Base-by-base conservation (phyloP, 1,284 basidiomycete species). In the Fistulinella staudtii region DNA sequence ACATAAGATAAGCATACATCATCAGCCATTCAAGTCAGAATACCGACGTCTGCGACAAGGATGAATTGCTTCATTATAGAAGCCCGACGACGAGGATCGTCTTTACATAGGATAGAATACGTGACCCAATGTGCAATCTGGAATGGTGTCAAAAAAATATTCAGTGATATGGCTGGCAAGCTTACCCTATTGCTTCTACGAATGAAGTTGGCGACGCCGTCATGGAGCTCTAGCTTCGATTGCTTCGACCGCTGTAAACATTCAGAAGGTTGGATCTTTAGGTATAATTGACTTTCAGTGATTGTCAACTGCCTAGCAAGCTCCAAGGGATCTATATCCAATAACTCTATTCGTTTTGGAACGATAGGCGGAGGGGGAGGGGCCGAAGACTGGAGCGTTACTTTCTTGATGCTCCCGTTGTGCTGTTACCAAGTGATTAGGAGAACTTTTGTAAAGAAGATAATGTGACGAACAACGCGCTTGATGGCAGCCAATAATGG, bases 301-400 rank as follows among this genome's bases (percentile, higher is more conserved):
- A 90, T 74, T 0, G 89, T 90, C 45, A 92, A 65, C 63, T 92
- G 89, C 22, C 89, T 74, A 0, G 87, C 88, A 10, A 90, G 61
- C 60, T 92, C 89, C n/a, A 86, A 58, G 1, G 88, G 75, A 55
- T 91, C 85, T 35, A 87, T 76, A 41, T 86, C 83, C 10, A 80
- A 52, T 10, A 87, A 61, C 47, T 81, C 81, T 51, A 81, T 61
- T 58, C 71, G 71, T 52, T 75, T 76, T 1, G 84, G 84, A 22
- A 82, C 49, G 37, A 85, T 76, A 2, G 84, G 72, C 0, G 80
- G 64, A 4, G 82, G 80, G 6, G 77, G 72, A 4, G 63, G 53
- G 14, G 65, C 56, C 17, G 60, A 41, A 1, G 64, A 58, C 13
- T 68, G 73, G 29, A 67, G 61, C 1, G 65, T 64, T 21, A 61